phyloP scores from a whole-genome alignment of 768 basidiomycete species.

The Pisolithus orientalis region DNA sequence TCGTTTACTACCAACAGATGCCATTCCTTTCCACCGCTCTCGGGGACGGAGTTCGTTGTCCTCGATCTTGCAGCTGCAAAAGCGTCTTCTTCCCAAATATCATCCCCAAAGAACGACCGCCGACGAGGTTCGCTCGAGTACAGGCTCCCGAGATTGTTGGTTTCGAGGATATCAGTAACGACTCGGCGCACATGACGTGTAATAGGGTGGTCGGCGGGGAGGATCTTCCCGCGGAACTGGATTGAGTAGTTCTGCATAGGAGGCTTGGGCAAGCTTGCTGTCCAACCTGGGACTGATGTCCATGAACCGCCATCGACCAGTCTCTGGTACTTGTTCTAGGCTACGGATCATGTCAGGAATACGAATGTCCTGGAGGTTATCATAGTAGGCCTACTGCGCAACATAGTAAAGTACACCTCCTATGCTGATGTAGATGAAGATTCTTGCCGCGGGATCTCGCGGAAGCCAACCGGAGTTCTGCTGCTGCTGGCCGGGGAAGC shows the following conservation, averaged over 20 bases:
- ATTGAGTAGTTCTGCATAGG: conserved; percentile 38
- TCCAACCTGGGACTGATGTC: conserved; percentile 58
- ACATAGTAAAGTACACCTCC: conserved; percentile 22
- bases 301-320: conserved; percentile 87
- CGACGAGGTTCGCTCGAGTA: conserved; percentile 6
- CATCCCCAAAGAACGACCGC: conserved; percentile 7
- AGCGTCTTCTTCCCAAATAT: conserved; percentile 18
- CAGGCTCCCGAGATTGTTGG: conserved; percentile 67
- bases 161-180: conserved; percentile 59
- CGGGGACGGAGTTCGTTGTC: conserved; percentile 4
- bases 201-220: conserved; percentile 63
- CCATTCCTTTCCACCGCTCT: conserved; percentile 39
- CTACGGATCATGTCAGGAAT: conserved; percentile 31
- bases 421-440: conserved; percentile 14
- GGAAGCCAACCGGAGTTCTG: neutral
- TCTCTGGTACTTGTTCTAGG: conserved; percentile 80
- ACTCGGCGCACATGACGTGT: conserved; percentile 66
- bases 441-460: conserved; percentile 9
- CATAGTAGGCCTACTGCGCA: conserved; percentile 19
- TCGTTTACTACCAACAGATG: conserved; percentile 78
- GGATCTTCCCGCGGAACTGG: conserved; percentile 47
- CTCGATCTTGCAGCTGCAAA: conserved; percentile 5
- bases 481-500: conserved; percentile 15
- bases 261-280: conserved; percentile 40
- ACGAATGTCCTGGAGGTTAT: neutral